phyloP scores from a whole-genome alignment of 2,329 filamentous ascomycete species.

The Trichoderma hamatum region DNA sequence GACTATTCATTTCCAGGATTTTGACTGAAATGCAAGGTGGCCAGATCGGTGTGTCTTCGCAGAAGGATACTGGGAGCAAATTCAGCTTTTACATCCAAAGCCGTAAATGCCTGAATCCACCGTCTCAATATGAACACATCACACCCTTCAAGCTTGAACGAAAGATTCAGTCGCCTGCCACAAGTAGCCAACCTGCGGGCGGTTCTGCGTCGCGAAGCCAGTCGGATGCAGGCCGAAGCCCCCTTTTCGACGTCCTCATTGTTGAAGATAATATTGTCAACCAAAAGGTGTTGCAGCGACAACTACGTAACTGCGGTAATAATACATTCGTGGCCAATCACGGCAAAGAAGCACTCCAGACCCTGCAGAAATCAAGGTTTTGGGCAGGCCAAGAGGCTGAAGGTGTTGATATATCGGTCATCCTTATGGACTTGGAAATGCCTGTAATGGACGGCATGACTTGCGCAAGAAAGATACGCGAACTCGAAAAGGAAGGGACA shows the following conservation, averaged over 20 bases:
- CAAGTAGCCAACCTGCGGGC: slow-evolving; percentile 31
- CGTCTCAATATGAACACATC: slow-evolving; percentile 43
- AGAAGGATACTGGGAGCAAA: slow-evolving; percentile 69
- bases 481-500: slow-evolving; percentile 64
- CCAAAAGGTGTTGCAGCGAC: slow-evolving; percentile 64
- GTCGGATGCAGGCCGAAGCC: slow-evolving; percentile 30
- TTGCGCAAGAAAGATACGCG: slow-evolving; percentile 69
- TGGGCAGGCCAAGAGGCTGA: slow-evolving; percentile 54
- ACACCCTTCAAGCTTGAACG: slow-evolving; percentile 43
- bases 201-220: slow-evolving; percentile 27
- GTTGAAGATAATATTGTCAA: slow-evolving; percentile 72
- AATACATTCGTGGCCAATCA: slow-evolving; percentile 66
- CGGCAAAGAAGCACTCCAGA: slow-evolving; percentile 63
- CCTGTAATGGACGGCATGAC: slow-evolving; percentile 81
- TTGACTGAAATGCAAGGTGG: slow-evolving; percentile 77
- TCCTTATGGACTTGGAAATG: slow-evolving; percentile 84
- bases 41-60: slow-evolving; percentile 72
- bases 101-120: slow-evolving; percentile 54
- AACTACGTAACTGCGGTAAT: slow-evolving; percentile 63
- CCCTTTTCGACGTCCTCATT: slow-evolving; percentile 60
- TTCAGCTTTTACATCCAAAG: slow-evolving; percentile 78
- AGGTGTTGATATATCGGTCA: slow-evolving; percentile 62
- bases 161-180: slow-evolving; percentile 34
- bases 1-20: slow-evolving; percentile 76
- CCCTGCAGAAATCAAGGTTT: slow-evolving; percentile 58